phyloP scores from a whole-genome alignment of 257 asterid species.

The Solanum lycopersicoides region DNA sequence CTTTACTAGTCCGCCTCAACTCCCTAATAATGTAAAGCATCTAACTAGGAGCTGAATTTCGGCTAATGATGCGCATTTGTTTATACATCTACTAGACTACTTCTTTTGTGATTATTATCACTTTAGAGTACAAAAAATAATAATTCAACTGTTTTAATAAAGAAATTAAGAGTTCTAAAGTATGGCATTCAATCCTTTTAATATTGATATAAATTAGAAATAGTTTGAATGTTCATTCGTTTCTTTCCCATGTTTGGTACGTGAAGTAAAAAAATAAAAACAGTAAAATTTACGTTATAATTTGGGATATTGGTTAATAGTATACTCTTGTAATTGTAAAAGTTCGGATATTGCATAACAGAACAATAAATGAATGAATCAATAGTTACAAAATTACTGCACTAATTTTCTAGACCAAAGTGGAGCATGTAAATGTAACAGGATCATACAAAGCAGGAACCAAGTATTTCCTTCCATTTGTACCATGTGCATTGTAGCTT shows the following conservation, averaged over 20 bases:
- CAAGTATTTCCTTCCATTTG: slow-evolving; percentile 48
- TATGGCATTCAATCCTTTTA: background rate
- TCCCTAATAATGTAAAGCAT: too few relatives aligned
- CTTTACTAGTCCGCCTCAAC: background rate
- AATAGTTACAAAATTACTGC: background rate
- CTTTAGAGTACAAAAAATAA: background rate
- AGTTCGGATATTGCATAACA: background rate
- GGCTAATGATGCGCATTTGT: background rate
- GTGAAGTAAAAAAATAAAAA: too few relatives aligned
- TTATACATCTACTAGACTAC: background rate
- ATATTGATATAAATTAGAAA: background rate
- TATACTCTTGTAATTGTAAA: background rate
- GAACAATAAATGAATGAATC: background rate
- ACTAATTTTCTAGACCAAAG: slow-evolving; percentile 38
- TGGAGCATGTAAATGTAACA: slow-evolving; percentile 40
- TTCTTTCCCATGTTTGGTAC: too few relatives aligned
- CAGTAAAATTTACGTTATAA: too few relatives aligned
- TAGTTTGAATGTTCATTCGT: background rate
- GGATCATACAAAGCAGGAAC: slow-evolving; percentile 67
- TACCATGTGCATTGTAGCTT: slow-evolving; percentile 69
- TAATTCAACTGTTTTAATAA: background rate
- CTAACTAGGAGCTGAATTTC: background rate
- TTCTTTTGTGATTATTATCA: background rate
- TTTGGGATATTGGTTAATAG: background rate
- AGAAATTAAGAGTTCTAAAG: too few relatives aligned